These are phyloP conservation scores for Hyaloperonospora arabidopsidis DNA, from an alignment of 352 stramenopile genomes.

Conservation along the genomic window DNA sequence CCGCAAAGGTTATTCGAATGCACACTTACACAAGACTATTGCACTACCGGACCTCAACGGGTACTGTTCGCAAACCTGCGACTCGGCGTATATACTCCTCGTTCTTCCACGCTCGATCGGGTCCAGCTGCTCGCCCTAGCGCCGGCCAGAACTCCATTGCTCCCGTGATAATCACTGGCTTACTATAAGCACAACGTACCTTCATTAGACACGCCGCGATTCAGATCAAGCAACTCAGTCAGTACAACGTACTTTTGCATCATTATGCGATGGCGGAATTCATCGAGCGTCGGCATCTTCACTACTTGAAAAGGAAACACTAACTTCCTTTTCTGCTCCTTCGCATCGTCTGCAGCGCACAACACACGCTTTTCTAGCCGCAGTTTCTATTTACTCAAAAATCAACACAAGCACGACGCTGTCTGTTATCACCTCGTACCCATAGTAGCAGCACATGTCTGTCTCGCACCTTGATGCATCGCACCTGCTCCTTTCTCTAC, in stretches of 20 bases:
- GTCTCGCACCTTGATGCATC: conserved; percentile 19
- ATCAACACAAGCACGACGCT: conserved; percentile 1
- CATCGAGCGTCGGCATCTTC: conserved; percentile 45
- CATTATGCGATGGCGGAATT: conserved; percentile 52
- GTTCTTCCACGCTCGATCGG: conserved; percentile 43
- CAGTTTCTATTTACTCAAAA: conserved; percentile 15
- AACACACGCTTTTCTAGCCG: conserved; percentile 4
- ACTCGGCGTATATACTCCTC: conserved; percentile 64
- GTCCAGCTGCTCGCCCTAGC: conserved; percentile 29
- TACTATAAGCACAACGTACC: conserved; percentile 21
- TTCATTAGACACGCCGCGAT: neutral
- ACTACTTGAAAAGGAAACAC: conserved; percentile 38
- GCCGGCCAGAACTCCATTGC: conserved; percentile 82
- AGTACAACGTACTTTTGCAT: conserved; percentile 33
- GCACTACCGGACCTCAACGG: conserved; percentile 50
- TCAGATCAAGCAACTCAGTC: neutral
- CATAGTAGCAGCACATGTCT: conserved; percentile 1
- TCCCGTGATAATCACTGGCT: conserved; percentile 64
- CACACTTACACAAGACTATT: neutral
- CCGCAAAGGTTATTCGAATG: neutral
- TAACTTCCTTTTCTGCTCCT: conserved; percentile 9
- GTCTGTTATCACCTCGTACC: no score
- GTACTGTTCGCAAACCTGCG: conserved; percentile 67
- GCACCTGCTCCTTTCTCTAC: conserved; percentile 12
- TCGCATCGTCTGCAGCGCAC: conserved; percentile 1